These are phyloP conservation scores for Colletotrichum cordylinicola DNA, from an alignment of 2,329 filamentous ascomycete genomes.

Conservation along the genomic window DNA sequence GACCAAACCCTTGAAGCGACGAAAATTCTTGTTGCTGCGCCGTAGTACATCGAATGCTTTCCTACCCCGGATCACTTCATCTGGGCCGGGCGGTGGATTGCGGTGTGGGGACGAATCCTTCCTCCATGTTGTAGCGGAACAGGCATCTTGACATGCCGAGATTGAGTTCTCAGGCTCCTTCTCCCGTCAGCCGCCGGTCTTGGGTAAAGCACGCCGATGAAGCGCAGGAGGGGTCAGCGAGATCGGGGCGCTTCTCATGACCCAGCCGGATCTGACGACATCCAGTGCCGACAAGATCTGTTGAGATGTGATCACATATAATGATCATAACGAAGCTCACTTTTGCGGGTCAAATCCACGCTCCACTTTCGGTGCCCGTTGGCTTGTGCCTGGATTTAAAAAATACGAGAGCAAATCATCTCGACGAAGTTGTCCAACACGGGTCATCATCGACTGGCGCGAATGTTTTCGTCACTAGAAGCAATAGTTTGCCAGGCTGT, in stretches of 20 bases:
- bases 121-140: not conserved
- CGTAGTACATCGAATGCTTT: not conserved
- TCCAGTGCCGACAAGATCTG: not conserved
- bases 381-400: not conserved
- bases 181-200: not conserved
- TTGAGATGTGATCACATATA: constrained; percentile 10
- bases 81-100: constrained; percentile 1
- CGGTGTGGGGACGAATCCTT: not conserved
- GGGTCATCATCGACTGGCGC: not conserved
- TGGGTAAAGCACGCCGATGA: not conserved
- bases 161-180: not conserved
- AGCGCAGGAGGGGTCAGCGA: not conserved
- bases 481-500: not conserved
- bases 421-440: not conserved
- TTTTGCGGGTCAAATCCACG: not conserved
- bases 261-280: not conserved
- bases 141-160: constrained; percentile 1
- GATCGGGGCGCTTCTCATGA: not conserved
- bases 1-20: not conserved
- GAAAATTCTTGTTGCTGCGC: not conserved
- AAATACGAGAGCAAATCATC: not conserved
- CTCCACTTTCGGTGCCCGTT: not conserved
- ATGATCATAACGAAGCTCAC: not conserved
- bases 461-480: not conserved
- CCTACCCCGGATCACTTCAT: not conserved